Conservation (phyloP, 495 filamentous ascomycete species). For the Neurospora intermedia region DNA sequence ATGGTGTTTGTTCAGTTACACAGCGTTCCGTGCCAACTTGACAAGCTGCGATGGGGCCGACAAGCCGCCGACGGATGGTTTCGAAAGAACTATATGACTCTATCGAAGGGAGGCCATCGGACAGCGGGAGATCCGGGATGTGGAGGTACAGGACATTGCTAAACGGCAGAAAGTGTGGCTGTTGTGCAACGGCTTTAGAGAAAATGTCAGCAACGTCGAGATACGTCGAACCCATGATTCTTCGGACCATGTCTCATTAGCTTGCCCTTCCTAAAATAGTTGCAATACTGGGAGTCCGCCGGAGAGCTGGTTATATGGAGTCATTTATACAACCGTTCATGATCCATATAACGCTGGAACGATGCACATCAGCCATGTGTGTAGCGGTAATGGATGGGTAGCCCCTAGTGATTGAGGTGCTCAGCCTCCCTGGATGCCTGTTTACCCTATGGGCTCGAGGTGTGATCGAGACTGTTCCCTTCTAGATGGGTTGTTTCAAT, state of each 20-base stretch:
- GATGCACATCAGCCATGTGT: background rate
- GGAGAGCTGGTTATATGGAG: background rate
- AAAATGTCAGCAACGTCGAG: background rate
- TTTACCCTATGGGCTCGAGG: no score
- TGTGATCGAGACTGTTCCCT: background rate
- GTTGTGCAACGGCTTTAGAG: background rate
- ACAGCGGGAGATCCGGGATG: background rate
- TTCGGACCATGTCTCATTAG: background rate
- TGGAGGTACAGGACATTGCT: background rate
- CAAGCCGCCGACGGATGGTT: background rate
- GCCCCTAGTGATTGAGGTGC: background rate
- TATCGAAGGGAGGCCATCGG: background rate
- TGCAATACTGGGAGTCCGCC: background rate
- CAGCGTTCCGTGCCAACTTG: background rate
- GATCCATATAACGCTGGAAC: background rate
- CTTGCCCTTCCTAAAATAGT: background rate
- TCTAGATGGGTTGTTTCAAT: background rate
- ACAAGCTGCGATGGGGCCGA: background rate
- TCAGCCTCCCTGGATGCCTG: background rate
- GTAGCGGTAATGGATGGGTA: background rate
- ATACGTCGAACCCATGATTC: background rate
- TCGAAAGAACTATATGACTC: background rate
- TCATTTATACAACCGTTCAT: background rate
- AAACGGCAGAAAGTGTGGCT: background rate
- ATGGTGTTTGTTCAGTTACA: background rate